Conservation (phyloP, 768 basidiomycete genomes). For the Hirschioporus abietinus region DNA sequence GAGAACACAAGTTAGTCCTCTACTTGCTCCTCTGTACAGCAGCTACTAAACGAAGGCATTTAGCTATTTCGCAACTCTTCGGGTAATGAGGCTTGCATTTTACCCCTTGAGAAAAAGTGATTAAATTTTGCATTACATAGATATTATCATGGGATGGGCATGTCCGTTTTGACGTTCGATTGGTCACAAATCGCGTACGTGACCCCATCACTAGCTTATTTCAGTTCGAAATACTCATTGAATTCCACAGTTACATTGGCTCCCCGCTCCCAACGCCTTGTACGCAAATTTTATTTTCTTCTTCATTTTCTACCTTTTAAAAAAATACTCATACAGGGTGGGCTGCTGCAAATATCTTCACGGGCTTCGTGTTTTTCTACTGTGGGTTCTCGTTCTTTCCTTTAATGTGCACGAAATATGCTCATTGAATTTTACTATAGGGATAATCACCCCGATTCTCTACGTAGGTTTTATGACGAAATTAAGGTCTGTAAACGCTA, state of each 20-base stretch:
- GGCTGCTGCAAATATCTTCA: constrained; percentile 34
- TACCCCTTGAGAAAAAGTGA: not conserved
- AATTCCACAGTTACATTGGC: not conserved
- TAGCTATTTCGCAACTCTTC: not conserved
- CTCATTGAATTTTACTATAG: constrained; percentile 21
- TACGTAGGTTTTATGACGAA: constrained; percentile 18
- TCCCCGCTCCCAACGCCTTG: constrained; percentile 23
- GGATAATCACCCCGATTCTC: constrained; percentile 20
- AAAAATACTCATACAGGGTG: constrained; percentile 24
- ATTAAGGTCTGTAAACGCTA: constrained; percentile 1
- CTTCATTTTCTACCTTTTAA: not conserved
- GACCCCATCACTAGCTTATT: not conserved
- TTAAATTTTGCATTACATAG: constrained; percentile 35
- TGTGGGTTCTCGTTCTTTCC: constrained; percentile 15
- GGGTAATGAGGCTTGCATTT: not conserved
- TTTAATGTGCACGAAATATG: not conserved
- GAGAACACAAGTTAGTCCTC: constrained; percentile 27
- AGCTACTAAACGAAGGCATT: not conserved
- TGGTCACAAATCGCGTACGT: constrained; percentile 59
- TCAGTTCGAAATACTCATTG: not conserved
- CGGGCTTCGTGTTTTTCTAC: constrained; percentile 31
- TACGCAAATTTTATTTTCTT: not conserved
- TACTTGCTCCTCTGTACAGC: constrained; percentile 20
- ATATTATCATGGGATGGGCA: constrained; percentile 41
- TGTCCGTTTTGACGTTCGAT: constrained; percentile 77